Evolutionary conservation across 768 basidiomycete species (phyloP).

Genomic region (Suillus cothurnatus): DNA sequence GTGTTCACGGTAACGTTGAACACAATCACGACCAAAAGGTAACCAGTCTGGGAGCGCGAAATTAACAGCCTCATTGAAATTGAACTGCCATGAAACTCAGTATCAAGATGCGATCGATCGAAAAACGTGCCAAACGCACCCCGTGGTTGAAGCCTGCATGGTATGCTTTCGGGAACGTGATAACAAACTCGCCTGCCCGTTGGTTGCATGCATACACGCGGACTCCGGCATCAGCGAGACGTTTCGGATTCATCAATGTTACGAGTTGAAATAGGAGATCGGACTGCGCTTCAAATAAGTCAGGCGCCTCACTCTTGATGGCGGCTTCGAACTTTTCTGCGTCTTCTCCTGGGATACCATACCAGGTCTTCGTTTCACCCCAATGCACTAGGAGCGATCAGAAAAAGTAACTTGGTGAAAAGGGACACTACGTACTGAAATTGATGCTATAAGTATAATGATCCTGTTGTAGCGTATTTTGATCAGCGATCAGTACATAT

Average conservation of each 20-base stretch:
- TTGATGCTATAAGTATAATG: slow-evolving; percentile 98
- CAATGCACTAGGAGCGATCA: slow-evolving; percentile 75
- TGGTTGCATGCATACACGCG: slow-evolving; percentile 95
- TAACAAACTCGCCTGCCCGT: slow-evolving; percentile 94
- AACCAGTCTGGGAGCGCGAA: slow-evolving; percentile 98
- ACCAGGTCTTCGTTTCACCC: slow-evolving; percentile 99
- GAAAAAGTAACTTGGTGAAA: slow-evolving; percentile 15
- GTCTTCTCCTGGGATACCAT: slow-evolving; percentile 94
- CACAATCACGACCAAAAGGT: slow-evolving; percentile 82
- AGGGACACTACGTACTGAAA: slow-evolving; percentile 64
- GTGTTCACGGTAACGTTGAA: slow-evolving; percentile 87
- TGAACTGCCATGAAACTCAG: slow-evolving; percentile 58
- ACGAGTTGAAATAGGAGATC: slow-evolving; percentile 97
- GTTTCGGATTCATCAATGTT: slow-evolving; percentile 94
- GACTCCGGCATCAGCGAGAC: slow-evolving; percentile 85
- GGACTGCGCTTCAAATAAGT: slow-evolving; percentile 97
- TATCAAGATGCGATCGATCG: slow-evolving; percentile 20
- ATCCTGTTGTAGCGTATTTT: slow-evolving; percentile 54
- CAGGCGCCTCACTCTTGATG: slow-evolving; percentile 93
- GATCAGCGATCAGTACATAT: slow-evolving; percentile 23
- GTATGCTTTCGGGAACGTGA: slow-evolving; percentile 97
- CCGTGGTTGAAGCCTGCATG: slow-evolving; percentile 99
- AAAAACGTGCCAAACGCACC: slow-evolving; percentile 52
- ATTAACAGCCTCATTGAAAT: slow-evolving; percentile 99
- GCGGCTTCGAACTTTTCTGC: slow-evolving; percentile 97